Base-by-base conservation (phyloP, 768 basidiomycete genomes). In the Guyanaporus albipodus region DNA sequence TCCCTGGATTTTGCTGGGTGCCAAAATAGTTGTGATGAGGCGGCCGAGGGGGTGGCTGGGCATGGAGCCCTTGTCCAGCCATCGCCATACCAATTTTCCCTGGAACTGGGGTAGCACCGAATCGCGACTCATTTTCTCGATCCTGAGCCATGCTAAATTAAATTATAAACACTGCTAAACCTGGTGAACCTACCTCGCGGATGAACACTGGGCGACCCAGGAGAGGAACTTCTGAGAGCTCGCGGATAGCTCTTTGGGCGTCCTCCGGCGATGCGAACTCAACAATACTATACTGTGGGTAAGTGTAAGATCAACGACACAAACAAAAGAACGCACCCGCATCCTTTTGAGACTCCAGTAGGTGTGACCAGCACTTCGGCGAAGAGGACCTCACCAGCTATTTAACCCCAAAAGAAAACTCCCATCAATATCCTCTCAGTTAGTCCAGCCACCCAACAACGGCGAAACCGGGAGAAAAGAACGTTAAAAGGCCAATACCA, bases 381-480 rank as follows among this genome's bases (percentile, higher is more conserved):
- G 83, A 99, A 99, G 70, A 95, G 85, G 67, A 97, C 94, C 78
- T 94, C 93, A 79, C 95, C 95, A 83, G 91, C 95, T 95, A 85
- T 81, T 79, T 78, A 83, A 74, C 83, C 83, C 82, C 76, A 83
- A 79, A 82, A 76, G 80, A 87, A 85, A 89, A 79, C 83, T 84
- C 85, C 86, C 84, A 87, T 89, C 84, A 90, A 90, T 87, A 85
- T 87, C 85, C 85, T 85, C 83, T 79, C 80, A 74, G 48, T 61
- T 46, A 76, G 79, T 86, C 64, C 68, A 66, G 51, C 68, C 80
- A 63, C 65, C 74, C 73, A 67, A 67, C 66, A 73, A 67, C 60
- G 67, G 67, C 66, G 56, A 70, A 70, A 68, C 64, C 58, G 51
- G 60, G 60, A 72, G 57, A 70, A 64, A 62, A 32, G 60, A 67